Base-by-base conservation (phyloP, 768 basidiomycete genomes). In the Filobasidium wieringae region DNA sequence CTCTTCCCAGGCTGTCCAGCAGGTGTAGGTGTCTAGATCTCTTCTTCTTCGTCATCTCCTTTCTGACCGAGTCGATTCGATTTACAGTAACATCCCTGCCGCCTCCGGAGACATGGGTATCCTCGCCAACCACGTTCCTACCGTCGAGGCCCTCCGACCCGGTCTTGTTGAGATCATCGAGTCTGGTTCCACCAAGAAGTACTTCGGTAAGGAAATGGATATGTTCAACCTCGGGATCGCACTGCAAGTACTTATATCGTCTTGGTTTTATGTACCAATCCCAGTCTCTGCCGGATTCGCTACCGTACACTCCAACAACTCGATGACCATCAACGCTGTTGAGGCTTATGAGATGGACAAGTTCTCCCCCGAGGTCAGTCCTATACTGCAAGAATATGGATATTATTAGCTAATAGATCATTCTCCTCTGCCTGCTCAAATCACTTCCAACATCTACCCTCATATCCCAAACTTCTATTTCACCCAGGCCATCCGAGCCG, bases 61-160 rank as follows among this genome's bases (percentile, higher is more conserved):
- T 47, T 9, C 43, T 47, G 9, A 47, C 24, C 9, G 11, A 22
- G 15, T 26, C 43, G 8, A 15, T 22, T 22, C 22, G 11, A 27
- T 26, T 47, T 31, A 2, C 27, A 34, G 29, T 51, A 52, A 58
- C 57, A 52, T 58, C 29, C 51, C 57, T 9, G 95, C 91, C 37
- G 88, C 84, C 55, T 84, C 88, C 2, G 95, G 95, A 69, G 92
- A 96, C 76, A 96, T 97, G 91, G 95, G 95, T 79, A 88, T 99
- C 68, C 84, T 99, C 60, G 89, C 93, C 67, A 95, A 93, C 80
- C 95, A 99, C 77, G 91, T 96, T 55, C 86, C 95, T 30, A 87
- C 90, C n/a, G 86, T 97, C 58, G 95, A 99, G 75, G 80, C 93
- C 49, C 80, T 99, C 55, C 87, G 88, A 71, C 86, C 95, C 39